Evolutionary conservation across 129 eudicot genomes (phyloP), one percentile per base, ranked within the genome.

Genomic region (Artemisia tridentata): DNA sequence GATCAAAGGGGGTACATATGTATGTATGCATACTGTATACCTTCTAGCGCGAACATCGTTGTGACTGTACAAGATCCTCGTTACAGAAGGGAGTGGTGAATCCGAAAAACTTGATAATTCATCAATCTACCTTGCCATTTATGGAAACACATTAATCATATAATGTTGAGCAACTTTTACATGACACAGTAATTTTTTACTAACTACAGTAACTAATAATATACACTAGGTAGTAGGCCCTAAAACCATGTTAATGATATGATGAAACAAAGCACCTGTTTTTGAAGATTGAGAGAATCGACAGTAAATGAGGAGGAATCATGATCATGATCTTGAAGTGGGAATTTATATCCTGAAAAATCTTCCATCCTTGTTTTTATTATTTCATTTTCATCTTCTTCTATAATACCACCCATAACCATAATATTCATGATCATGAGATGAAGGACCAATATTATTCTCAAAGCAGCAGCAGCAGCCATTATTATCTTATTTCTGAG

Each of bases 1-100:
- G 41, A 34, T 34, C 41, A 34, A 34, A 4, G 34, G 38, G 38
- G 38, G 38, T 31, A 5, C 5, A 5, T 49, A 11, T 7, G 5
- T 49, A 49, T 49, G 13, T 29, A 29, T 3, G 6, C 4, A 29
- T 29, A n/a, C n/a, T n/a, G n/a, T n/a, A n/a, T n/a, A 92, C 98
- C 96, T 83, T 75, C 98, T 86, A 65, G 95, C 96, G 13, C 55
- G 21, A 34, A 87, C 84, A 87, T 93, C 98, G 48, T 85, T 93
- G 60, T 87, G 87, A 46, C 84, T 87, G 79, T 89, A 93, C 78
- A 93, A 87, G 65, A 93, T 77, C 84, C 98, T 89, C 10, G 98
- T 93, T 6, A 93, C 97, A 2, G 98, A 83, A 45, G 98, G 98
- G 11, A 92, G 84, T 6, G 96, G 85, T 74, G 98, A 69, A 84